phyloP scores from a whole-genome alignment of 129 eudicot species.

The Pittosporum tobira region DNA sequence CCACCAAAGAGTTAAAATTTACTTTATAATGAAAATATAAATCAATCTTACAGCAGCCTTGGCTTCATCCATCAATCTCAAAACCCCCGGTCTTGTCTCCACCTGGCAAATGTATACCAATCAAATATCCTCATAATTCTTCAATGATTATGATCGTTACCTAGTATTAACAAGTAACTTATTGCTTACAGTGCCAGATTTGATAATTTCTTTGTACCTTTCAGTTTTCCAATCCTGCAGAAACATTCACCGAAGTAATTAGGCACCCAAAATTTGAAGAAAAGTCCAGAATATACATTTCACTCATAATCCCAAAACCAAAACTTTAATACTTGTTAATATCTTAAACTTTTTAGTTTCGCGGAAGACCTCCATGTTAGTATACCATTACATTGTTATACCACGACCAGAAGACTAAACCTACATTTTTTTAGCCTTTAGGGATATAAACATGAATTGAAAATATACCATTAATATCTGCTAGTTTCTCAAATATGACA shows the following conservation, averaged over 20 bases:
- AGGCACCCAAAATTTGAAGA: neutral
- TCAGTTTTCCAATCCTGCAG: slow-evolving; percentile 96
- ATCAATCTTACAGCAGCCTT: slow-evolving; percentile 78
- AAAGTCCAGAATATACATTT: neutral
- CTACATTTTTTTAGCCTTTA: too few species aligned
- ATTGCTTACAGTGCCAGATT: slow-evolving; percentile 88
- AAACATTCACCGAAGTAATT: slow-evolving; percentile 1
- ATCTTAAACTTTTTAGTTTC: too few species aligned
- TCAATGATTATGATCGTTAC: neutral
- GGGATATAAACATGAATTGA: too few species aligned
- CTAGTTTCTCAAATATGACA: too few species aligned
- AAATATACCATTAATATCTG: too few species aligned
- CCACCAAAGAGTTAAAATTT: neutral
- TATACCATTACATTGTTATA: too few species aligned
- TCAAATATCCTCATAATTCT: neutral
- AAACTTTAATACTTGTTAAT: neutral
- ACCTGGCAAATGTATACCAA: slow-evolving; percentile 43
- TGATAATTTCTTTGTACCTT: slow-evolving; percentile 88
- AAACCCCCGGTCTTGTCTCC: slow-evolving; percentile 88
- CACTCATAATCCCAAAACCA: neutral
- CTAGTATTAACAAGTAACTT: neutral
- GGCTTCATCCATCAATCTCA: slow-evolving; percentile 96
- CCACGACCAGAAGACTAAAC: too few species aligned
- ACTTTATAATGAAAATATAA: neutral
- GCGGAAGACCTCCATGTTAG: too few species aligned